Evolutionary conservation across 805 yeast genomes (phyloP), one percentile per base, ranked within the genome.

Genomic region (Lachancea sp.): DNA sequence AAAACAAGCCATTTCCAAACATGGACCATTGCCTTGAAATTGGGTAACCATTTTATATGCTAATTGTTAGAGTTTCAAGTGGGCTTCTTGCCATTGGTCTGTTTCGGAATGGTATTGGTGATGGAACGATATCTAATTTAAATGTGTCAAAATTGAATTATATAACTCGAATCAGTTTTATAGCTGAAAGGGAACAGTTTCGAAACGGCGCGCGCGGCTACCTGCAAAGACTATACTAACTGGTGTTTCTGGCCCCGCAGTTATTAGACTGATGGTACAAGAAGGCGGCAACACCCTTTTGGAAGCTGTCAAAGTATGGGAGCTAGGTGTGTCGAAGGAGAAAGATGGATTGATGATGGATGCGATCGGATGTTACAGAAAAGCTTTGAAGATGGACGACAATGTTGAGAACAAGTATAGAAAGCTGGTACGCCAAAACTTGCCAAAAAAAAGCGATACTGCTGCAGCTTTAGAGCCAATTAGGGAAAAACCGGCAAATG

Each of bases 271-370:
- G 30, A 32, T 32, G 35, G 35, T 32, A n/a, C 35, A 32, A 6
- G 35, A 32, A 21, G 26, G 23, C 15, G 35, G 9, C 8, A 20
- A 32, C 3, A 5, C 6, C 21, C 6, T 25, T 4, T 22, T 29
- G 15, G 51, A 55, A 34, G 94, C 95, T 2, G 63, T 86, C 30
- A 69, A 67, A 38, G 63, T 75, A 17, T 87, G 84, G 65, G 87
- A 82, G 50, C 60, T 69, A 37, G 96, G 87, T 2, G 75, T 80
- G 0, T 75, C 71, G 35, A 80, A 80, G 53, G 96, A 88, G 60
- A 65, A 72, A 24, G 73, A 69, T 36, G 96, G 96, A 0, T 67
- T 77, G 45, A 71, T 87, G 76, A 72, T 84, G n/a, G 95, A 87
- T 52, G 96, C 96, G 1, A 77, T 85, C 20, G 74, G 68, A 36